phyloP scores from a whole-genome alignment of 2,329 filamentous ascomycete genomes.

The Aspergillus sergii region DNA sequence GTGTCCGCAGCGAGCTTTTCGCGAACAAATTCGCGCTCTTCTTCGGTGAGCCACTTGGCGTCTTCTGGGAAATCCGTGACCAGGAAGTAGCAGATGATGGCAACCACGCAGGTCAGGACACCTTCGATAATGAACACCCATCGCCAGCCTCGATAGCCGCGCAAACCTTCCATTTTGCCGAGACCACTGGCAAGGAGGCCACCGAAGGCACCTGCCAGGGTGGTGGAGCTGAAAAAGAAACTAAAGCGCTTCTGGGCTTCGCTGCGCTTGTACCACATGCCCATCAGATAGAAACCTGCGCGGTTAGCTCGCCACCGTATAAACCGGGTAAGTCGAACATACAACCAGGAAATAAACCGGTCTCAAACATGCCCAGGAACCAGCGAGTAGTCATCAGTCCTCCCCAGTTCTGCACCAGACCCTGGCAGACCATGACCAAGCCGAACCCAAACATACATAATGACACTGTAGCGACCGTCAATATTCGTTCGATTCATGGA shows the following conservation, averaged over 20 bases:
- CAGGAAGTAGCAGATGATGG: constrained; percentile 63
- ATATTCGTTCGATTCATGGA: background rate
- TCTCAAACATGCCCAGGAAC: constrained; percentile 75
- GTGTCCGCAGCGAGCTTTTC: constrained; percentile 69
- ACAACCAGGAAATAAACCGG: constrained; percentile 71
- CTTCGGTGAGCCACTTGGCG: constrained; percentile 68
- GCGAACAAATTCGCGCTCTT: constrained; percentile 50
- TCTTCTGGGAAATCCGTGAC: constrained; percentile 77
- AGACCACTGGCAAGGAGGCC: constrained; percentile 63
- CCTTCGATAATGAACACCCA: constrained; percentile 66
- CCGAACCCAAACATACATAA: constrained; percentile 85
- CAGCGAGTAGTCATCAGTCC: constrained; percentile 80
- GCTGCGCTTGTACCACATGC: constrained; percentile 79
- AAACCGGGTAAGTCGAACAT: constrained; percentile 28
- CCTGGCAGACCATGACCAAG: constrained; percentile 73
- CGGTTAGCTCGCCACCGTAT: background rate
- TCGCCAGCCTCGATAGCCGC: constrained; percentile 60
- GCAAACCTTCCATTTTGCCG: constrained; percentile 57
- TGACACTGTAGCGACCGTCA: constrained; percentile 52
- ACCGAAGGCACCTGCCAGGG: constrained; percentile 64
- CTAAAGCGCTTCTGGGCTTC: constrained; percentile 91
- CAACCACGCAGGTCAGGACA: constrained; percentile 62
- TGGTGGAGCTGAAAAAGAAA: constrained; percentile 83
- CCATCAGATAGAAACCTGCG: constrained; percentile 63
- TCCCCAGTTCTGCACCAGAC: constrained; percentile 74